Evolutionary conservation across 2,329 filamentous ascomycete genomes (phyloP), one percentile per base, ranked within the genome.

Genomic region (Botrytis aclada): DNA sequence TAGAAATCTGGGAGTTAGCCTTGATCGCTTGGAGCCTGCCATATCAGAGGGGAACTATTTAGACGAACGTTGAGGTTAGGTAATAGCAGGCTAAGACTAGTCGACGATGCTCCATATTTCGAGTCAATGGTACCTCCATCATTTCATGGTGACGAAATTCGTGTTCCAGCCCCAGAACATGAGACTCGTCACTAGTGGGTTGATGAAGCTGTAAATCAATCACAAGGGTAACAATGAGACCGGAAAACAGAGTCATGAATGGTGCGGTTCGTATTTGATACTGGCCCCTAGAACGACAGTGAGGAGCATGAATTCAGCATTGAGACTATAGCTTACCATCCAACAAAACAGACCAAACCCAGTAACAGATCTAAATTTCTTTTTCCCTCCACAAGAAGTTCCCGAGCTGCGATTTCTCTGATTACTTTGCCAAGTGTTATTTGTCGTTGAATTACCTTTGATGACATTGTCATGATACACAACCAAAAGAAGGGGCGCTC

Each of bases 401-500:
- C 83, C 25, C 84, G 81, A 0, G 85, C 83, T 22, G 88, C 70
- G 32, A 85, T 82, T 67, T 83, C 81, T 65, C 84, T 84, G 8
- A 86, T 80, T 25, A 80, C 81, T 7, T 83, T 83, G 56, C 81
- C 81, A 58, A 86, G 77, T 1, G 79, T 78, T 0, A 80, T 65
- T 72, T 87, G 85, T 67, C 84, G 82, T 7, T 80, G 76, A 0
- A 81, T 79, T 1, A 83, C 84, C 74, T 82, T 84, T 64, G 82
- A 83, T 3, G 84, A 83, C 12, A 87, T 78, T 51, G 85, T 82
- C 77, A 85, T 82, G 62, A 88, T 86, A 56, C 83, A 84, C 18
- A 86, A 77, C 84, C 85, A 88, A 8, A 88, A 76, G 67, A 87
- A 87, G 0, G 88, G 86, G 3, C 81, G 79, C 32, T 83, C 79